These are phyloP conservation scores for Albizia julibrissin DNA, from an alignment of 306 rosid species.

Conservation along the genomic window DNA sequence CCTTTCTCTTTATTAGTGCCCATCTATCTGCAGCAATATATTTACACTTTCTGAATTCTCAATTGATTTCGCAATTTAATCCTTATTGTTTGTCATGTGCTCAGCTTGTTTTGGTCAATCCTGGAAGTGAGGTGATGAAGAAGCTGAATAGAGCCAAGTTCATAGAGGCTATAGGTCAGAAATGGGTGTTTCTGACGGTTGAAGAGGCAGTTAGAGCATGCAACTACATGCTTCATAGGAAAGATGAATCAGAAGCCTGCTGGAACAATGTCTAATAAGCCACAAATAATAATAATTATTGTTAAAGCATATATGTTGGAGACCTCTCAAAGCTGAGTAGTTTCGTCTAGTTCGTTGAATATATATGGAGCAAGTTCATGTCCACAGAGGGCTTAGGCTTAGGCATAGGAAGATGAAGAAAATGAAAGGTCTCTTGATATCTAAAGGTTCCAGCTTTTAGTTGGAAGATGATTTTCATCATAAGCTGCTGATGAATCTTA, in stretches of 20 bases:
- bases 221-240: constrained; percentile 67
- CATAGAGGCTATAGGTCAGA: constrained; percentile 66
- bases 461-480: constrained; percentile 30
- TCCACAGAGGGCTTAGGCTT: constrained; percentile 20
- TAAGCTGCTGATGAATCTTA: constrained; percentile 24
- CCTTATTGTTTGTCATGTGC: background rate
- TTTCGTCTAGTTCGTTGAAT: constrained; percentile 20
- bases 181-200: constrained; percentile 82
- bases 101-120: constrained; percentile 83
- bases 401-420: constrained; percentile 11
- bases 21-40: background rate
- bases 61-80: background rate
- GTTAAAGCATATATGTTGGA: constrained; percentile 5
- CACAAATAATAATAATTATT: background rate
- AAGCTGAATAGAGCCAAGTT: constrained; percentile 78
- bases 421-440: constrained; percentile 17
- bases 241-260: constrained; percentile 60
- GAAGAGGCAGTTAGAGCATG: constrained; percentile 94
- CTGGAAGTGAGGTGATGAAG: constrained; percentile 89
- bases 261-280: constrained; percentile 58
- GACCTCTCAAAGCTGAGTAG: background rate
- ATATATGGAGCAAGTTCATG: constrained; percentile 32
- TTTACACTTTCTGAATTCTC: background rate
- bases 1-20: background rate
- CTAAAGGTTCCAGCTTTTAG: constrained; percentile 13